Base-by-base conservation (phyloP, 83 land plant species). In the Picea abies region DNA sequence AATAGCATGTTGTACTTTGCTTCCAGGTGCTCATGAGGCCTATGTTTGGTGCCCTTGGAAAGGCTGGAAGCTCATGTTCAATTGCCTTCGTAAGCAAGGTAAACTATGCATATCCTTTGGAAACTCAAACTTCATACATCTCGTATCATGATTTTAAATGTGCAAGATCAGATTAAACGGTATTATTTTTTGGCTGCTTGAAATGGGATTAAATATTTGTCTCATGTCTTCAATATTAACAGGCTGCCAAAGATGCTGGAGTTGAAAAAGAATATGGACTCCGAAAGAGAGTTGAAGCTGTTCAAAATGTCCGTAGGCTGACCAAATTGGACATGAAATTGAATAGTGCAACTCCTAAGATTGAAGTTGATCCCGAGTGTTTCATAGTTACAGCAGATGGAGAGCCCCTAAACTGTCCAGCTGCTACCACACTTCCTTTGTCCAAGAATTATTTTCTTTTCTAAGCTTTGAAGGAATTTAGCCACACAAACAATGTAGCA, bases 21-120 rank as follows among this genome's bases (percentile, higher is more conserved):
- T 65, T 87, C 49, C 93, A 95, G 97, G 94, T 91, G 20, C 5
- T 90, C 22, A 94, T 96, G 95, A 92, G 91, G 80, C 99, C 98
- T 10, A 97, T 97, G 99, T 95, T 94, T 90, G 99, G 96, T 82
- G 95, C 91, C 44, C 77, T 86, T 89, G 98, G 99, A 62, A 96
- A 91, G 81, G 98, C 91, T 76, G 91, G 89, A 78, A 94, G 95
- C 80, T 79, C 94, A 1, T 80, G 88, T 65, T 94, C 99, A 14
- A 88, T 97, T 84, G 98, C 99, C 71, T 97, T 97, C 83, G 96
- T 94, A 71, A 97, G 98, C 97, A 92, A 94, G 95, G 99, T 78
- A 84, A 79, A 84, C 26, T 37, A 63, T 20, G 10, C 58, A 32
- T 20, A 64, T 41, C 19, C 52, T 39, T 65, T 63, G 37, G 23